Base-by-base conservation (phyloP, 441 rosid species). In the Populus tomentosa region DNA sequence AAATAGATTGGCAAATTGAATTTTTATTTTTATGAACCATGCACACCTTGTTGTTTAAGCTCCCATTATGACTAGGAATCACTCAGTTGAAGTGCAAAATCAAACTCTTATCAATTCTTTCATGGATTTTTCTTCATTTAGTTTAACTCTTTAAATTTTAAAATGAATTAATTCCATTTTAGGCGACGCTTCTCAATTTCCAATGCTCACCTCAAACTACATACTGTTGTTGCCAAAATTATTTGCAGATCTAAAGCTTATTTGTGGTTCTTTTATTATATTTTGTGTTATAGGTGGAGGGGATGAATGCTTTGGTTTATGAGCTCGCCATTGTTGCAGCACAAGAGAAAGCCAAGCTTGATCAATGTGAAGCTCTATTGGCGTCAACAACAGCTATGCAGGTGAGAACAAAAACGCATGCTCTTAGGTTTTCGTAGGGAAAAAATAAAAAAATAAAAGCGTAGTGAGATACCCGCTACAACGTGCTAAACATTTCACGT, bases 271-370 rank as follows among this genome's bases (percentile, higher is more conserved):
- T 69, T 79, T 7, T 77, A 38, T 74, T 11, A 46, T 46, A 46
- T 67, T 67, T 35, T 35, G 72, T 73, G 72, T 59, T 79, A 46
- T 30, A 94, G 98, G 91, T 87, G 79, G 96, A 91, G 84, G 87
- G 79, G 76, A 86, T 89, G 88, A 92, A 89, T 73, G 81, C 71
- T 67, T 79, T 87, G 87, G 91, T 92, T 71, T 82, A 91, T 24
- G 91, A 94, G 75, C 91, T 94, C 71, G 97, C 94, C 46, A 68
- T 77, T 67, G 82, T 88, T 78, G 89, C 85, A 70, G 86, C 87
- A 67, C 85, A 78, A 68, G 97, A 90, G 85, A 88, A 84, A 78
- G 80, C 85, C 65, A 78, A 89, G 90, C 90, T 91, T 78, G 92
- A 75, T 32, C 87, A 90, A 70, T 92, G 93, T 40, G 92, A 94